These are phyloP conservation scores for Eucalyptus sp. DNA, from an alignment of 345 rosid species.

Conservation along the genomic window DNA sequence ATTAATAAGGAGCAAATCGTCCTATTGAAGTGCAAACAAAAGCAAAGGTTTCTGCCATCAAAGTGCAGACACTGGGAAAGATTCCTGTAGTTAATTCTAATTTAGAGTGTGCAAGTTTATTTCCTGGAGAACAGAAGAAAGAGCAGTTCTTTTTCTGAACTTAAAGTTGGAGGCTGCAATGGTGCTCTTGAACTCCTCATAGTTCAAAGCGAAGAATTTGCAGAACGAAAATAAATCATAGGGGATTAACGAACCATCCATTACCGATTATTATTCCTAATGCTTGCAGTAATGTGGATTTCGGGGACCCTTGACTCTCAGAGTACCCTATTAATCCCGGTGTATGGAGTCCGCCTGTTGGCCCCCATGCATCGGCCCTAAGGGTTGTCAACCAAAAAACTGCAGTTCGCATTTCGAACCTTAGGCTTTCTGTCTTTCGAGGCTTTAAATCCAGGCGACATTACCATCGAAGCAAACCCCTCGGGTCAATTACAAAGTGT, in stretches of 20 bases:
- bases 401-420: neutral
- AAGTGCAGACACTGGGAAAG: neutral
- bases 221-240: neutral
- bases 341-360: no score
- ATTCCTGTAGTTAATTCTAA: neutral
- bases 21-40: neutral
- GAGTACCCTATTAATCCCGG: neutral
- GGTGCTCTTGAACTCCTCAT: neutral
- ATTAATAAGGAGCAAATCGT: neutral
- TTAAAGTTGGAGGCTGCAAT: neutral
- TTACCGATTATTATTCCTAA: neutral
- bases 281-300: neutral
- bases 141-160: neutral
- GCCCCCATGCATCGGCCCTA: neutral
- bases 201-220: neutral
- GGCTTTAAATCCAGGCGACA: neutral
- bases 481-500: neutral
- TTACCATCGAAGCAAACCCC: neutral
- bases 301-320: neutral
- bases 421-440: neutral
- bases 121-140: neutral
- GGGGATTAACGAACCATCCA: neutral
- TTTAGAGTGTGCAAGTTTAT: neutral
- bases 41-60: neutral
- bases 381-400: neutral